phyloP scores from a whole-genome alignment of 345 rosid genomes.

The Eucalyptus polybractea region DNA sequence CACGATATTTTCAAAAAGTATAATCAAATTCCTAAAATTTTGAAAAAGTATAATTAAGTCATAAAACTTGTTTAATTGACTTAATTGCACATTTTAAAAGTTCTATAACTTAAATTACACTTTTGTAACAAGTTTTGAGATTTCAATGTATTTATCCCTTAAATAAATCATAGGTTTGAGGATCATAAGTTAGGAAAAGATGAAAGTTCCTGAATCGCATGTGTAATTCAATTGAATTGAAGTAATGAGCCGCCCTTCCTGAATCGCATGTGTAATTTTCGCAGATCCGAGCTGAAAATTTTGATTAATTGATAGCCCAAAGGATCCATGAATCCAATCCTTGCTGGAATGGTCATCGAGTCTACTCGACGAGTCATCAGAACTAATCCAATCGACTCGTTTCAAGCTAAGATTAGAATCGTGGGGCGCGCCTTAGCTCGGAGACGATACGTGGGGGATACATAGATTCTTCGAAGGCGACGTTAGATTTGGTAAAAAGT shows the following conservation, averaged over 20 bases:
- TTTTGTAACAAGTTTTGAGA: too few species aligned
- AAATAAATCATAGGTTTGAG: neutral
- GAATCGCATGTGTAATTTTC: neutral
- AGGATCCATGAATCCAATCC: neutral
- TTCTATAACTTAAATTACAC: too few species aligned
- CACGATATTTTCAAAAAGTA: accelerated
- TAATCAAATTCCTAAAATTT: too few species aligned
- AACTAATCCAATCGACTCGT: neutral
- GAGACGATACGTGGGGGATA: neutral
- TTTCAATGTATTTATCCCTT: neutral
- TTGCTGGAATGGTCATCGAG: neutral
- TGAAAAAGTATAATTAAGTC: too few species aligned
- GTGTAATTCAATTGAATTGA: too few species aligned
- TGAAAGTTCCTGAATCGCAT: neutral
- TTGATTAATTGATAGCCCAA: neutral
- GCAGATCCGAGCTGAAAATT: neutral
- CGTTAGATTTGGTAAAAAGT: neutral
- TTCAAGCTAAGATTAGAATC: neutral
- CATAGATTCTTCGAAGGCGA: neutral
- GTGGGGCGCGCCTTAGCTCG: neutral
- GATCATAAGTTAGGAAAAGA: neutral
- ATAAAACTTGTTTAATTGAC: too few species aligned
- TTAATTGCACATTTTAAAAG: too few species aligned
- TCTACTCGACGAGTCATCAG: neutral
- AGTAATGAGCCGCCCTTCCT: too few species aligned